phyloP scores from a whole-genome alignment of 75 land plant species.

The Picea glauca region DNA sequence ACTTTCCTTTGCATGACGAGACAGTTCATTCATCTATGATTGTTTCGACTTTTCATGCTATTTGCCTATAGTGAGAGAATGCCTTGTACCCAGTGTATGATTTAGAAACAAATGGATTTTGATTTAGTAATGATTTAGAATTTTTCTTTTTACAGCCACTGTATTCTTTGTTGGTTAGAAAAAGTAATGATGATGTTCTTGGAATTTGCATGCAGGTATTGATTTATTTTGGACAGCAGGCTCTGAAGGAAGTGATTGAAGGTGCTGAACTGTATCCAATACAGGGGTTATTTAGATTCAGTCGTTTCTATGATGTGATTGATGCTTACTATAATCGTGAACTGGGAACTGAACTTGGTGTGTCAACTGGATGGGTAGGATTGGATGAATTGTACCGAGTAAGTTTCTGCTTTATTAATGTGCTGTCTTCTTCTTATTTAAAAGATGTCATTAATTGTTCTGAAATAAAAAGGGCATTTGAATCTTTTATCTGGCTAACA shows the following conservation, averaged over 20 bases:
- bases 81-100: not conserved
- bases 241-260: constrained; percentile 21
- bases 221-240: constrained; percentile 18
- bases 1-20: not conserved
- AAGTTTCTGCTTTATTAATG: not conserved
- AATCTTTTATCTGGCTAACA: too few species aligned
- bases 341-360: constrained; percentile 37
- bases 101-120: not conserved
- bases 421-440: too few species aligned
- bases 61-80: not conserved
- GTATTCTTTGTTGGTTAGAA: not conserved
- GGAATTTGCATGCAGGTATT: constrained; percentile 20
- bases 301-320: constrained; percentile 35
- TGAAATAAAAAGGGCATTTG: too few species aligned
- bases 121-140: not conserved
- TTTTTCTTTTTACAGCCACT: not conserved
- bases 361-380: constrained; percentile 42
- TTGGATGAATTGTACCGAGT: constrained; percentile 40
- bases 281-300: constrained; percentile 41
- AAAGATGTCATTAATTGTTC: too few species aligned
- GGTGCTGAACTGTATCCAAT: constrained; percentile 43
- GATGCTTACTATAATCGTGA: constrained; percentile 40
- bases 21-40: not conserved
- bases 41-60: not conserved
- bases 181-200: not conserved